phyloP scores from a whole-genome alignment of 805 yeast genomes.

The Hyphopichia homilentoma region DNA sequence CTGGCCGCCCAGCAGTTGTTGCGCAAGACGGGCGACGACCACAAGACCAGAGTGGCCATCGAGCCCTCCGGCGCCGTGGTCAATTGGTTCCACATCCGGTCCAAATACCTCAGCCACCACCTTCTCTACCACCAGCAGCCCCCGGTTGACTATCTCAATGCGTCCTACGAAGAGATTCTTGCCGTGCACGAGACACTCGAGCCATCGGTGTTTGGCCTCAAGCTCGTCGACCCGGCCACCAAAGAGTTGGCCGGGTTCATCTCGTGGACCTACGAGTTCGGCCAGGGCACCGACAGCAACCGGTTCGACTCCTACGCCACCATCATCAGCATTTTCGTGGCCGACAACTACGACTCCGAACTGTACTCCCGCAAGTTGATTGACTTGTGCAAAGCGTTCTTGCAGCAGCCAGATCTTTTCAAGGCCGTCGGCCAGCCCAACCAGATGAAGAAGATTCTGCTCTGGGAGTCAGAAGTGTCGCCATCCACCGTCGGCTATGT shows the following conservation, averaged over 20 bases:
- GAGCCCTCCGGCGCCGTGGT: conserved; percentile 22
- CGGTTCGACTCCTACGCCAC: conserved; percentile 19
- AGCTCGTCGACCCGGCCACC: conserved; percentile 8
- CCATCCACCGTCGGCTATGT: conserved; percentile 12
- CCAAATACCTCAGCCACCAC: conserved; percentile 26
- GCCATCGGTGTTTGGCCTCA: conserved; percentile 32
- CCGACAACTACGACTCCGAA: conserved; percentile 15
- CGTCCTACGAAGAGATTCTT: conserved; percentile 17
- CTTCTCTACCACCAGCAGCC: conserved; percentile 12
- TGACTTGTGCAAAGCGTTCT: not conserved
- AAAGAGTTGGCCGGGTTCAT: conserved; percentile 21
- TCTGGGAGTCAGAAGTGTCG: conserved; percentile 35
- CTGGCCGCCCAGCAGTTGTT: conserved; percentile 11
- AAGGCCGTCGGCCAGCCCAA: conserved; percentile 5
- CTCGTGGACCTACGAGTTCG: conserved; percentile 39
- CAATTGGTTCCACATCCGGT: conserved; percentile 43
- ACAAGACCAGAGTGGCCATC: conserved; percentile 26
- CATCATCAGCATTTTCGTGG: conserved; percentile 23
- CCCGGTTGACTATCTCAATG: conserved; percentile 13
- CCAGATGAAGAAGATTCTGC: conserved; percentile 12
- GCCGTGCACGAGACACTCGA: conserved; percentile 17
- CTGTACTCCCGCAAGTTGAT: not conserved
- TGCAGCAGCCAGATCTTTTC: not conserved
- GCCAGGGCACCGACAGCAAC: conserved; percentile 3
- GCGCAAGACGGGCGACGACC: conserved; percentile 20